phyloP scores from a whole-genome alignment of 306 rosid species.

The Malus orientalis region DNA sequence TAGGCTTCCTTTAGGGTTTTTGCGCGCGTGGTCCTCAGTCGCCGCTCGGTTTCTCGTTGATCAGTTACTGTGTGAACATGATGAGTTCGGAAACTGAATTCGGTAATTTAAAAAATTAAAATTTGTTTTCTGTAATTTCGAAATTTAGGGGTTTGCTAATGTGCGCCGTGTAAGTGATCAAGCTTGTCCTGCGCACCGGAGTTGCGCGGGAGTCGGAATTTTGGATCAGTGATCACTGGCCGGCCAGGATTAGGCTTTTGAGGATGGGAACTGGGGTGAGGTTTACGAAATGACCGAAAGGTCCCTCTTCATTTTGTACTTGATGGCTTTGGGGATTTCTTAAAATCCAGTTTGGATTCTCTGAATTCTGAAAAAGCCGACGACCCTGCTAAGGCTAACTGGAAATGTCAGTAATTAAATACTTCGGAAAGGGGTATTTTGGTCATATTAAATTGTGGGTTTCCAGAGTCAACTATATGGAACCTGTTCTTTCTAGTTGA shows the following conservation, averaged over 20 bases:
- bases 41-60: neutral
- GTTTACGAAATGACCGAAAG: constrained; percentile 31
- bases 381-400: neutral
- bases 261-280: neutral
- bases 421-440: constrained; percentile 24
- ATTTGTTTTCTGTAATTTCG: neutral
- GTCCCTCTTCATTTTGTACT: constrained; percentile 19
- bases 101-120: neutral
- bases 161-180: constrained; percentile 9
- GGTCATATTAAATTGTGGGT: constrained; percentile 16
- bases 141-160: constrained; percentile 13
- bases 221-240: constrained; percentile 13
- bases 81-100: neutral
- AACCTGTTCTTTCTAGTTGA: neutral
- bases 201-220: constrained; percentile 4
- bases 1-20: constrained; percentile 21
- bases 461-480: neutral
- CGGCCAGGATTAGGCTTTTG: neutral
- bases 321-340: neutral
- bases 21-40: neutral
- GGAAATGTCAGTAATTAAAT: neutral
- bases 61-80: constrained; percentile 7
- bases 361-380: constrained; percentile 13
- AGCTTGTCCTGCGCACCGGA: neutral
- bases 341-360: constrained; percentile 4